These are phyloP conservation scores for Beauveria rudraprayagi DNA, from an alignment of 2,329 filamentous ascomycete genomes.

Conservation along the genomic window DNA sequence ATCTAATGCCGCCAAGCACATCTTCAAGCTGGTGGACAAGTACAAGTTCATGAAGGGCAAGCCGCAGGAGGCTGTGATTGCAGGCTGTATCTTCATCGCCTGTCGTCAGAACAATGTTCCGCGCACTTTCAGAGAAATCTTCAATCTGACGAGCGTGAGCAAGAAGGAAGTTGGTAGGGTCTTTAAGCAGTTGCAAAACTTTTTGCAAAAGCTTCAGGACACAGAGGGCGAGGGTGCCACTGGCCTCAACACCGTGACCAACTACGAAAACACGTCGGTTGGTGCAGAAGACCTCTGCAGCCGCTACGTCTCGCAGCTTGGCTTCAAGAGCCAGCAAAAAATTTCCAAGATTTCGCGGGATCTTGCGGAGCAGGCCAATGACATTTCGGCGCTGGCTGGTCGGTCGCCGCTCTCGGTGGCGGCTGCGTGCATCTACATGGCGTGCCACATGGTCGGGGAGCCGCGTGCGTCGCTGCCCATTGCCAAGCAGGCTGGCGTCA, in stretches of 20 bases:
- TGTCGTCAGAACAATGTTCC: constrained; percentile 83
- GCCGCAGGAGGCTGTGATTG: constrained; percentile 85
- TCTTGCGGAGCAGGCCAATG: constrained; percentile 69
- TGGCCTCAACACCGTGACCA: constrained; percentile 50
- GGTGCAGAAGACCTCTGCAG: constrained; percentile 77
- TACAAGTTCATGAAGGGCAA: constrained; percentile 93
- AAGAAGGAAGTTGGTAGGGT: constrained; percentile 97
- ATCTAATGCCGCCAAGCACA: constrained; percentile 83
- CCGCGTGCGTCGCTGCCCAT: constrained; percentile 80
- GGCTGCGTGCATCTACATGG: constrained; percentile 94
- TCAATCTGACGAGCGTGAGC: constrained; percentile 81
- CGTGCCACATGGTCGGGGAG: constrained; percentile 76
- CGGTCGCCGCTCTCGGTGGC: constrained; percentile 91
- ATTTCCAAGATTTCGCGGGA: constrained; percentile 74
- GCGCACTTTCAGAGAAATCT: constrained; percentile 91
- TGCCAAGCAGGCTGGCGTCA: constrained; percentile 75
- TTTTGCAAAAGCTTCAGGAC: constrained; percentile 68
- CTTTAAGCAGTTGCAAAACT: constrained; percentile 88
- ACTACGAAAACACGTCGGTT: constrained; percentile 70
- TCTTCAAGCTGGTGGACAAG: constrained; percentile 93
- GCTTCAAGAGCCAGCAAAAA: constrained; percentile 60
- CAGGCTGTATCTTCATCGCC: constrained; percentile 94
- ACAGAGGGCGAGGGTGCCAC: constrained; percentile 37
- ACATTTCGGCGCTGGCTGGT: constrained; percentile 75
- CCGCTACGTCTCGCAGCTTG: constrained; percentile 81